Conservation (phyloP, 2,329 filamentous ascomycete genomes). For the Colletotrichum lupini region DNA sequence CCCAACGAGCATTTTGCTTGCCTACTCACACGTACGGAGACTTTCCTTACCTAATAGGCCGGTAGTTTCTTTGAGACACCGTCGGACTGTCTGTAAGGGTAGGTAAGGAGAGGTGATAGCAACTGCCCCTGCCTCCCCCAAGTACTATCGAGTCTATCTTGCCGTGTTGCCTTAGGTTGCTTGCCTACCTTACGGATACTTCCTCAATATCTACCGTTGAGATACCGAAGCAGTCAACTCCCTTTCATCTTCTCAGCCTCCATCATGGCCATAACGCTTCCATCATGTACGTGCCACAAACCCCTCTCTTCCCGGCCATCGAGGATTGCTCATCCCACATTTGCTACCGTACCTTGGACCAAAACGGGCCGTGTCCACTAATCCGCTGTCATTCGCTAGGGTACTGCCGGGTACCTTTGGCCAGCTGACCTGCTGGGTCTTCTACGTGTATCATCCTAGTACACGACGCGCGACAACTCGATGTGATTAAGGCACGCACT, state of each 20-base stretch:
- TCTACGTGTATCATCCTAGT: conserved; percentile 20
- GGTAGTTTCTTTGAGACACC: not conserved
- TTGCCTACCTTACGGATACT: too few relatives aligned
- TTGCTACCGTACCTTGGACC: not conserved
- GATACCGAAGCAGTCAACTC: not conserved
- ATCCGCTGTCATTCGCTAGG: conserved; percentile 8
- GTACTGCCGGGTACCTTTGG: conserved; percentile 17
- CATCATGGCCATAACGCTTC: not conserved
- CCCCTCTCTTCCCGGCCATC: not conserved
- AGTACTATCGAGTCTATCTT: too few relatives aligned
- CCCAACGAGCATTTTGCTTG: not conserved
- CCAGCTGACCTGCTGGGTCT: conserved; percentile 28
- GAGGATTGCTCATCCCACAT: conserved; percentile 13
- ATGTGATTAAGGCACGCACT: conserved; percentile 20
- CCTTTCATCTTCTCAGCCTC: not conserved
- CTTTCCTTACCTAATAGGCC: not conserved
- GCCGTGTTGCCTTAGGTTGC: too few relatives aligned
- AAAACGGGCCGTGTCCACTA: conserved; percentile 25
- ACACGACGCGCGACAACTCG: conserved; percentile 11
- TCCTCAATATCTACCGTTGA: not conserved
- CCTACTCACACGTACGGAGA: not conserved
- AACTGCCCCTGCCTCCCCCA: too few relatives aligned
- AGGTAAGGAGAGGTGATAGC: too few relatives aligned
- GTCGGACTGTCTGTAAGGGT: too few relatives aligned
- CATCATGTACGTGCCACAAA: not conserved